These are phyloP conservation scores for Ciborinia camelliae DNA, from an alignment of 2,329 filamentous ascomycete genomes.

Conservation along the genomic window DNA sequence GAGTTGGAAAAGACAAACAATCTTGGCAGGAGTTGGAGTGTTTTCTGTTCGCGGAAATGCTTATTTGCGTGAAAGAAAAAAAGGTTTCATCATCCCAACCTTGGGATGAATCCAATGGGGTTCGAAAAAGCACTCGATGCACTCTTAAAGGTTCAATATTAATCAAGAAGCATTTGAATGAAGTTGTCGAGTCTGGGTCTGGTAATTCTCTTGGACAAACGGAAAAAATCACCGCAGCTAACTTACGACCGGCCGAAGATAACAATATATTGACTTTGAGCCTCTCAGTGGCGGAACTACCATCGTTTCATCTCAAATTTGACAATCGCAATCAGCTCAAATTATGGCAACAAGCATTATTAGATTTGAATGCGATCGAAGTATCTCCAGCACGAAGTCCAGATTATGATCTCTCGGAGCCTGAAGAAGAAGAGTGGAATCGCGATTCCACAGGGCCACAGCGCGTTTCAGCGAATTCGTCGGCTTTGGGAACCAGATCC, in stretches of 20 bases:
- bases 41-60: slow-evolving; percentile 96
- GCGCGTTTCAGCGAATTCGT: slow-evolving; percentile 74
- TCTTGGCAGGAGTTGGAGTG: slow-evolving; percentile 98
- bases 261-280: slow-evolving; percentile 77
- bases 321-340: slow-evolving; percentile 80
- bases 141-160: slow-evolving; percentile 96
- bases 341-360: slow-evolving; percentile 81
- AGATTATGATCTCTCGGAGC: slow-evolving; percentile 81
- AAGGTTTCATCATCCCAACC: slow-evolving; percentile 59
- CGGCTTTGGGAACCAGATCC: slow-evolving; percentile 78
- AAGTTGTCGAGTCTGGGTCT: slow-evolving; percentile 68
- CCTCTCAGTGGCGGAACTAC: slow-evolving; percentile 86
- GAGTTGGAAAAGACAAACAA: slow-evolving; percentile 91
- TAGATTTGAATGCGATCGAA: slow-evolving; percentile 76
- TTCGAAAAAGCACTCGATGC: slow-evolving; percentile 68
- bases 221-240: slow-evolving; percentile 38
- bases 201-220: slow-evolving; percentile 40
- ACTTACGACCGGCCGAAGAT: slow-evolving; percentile 56
- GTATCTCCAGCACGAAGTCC: slow-evolving; percentile 59
- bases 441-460: slow-evolving; percentile 53
- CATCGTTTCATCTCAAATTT: slow-evolving; percentile 91
- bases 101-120: slow-evolving; percentile 60
- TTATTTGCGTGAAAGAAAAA: slow-evolving; percentile 99
- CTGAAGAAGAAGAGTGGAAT: slow-evolving; percentile 86
- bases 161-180: slow-evolving; percentile 95